Base-by-base conservation (phyloP, 352 stramenopile genomes). In the Pythium vanterpoolii region DNA sequence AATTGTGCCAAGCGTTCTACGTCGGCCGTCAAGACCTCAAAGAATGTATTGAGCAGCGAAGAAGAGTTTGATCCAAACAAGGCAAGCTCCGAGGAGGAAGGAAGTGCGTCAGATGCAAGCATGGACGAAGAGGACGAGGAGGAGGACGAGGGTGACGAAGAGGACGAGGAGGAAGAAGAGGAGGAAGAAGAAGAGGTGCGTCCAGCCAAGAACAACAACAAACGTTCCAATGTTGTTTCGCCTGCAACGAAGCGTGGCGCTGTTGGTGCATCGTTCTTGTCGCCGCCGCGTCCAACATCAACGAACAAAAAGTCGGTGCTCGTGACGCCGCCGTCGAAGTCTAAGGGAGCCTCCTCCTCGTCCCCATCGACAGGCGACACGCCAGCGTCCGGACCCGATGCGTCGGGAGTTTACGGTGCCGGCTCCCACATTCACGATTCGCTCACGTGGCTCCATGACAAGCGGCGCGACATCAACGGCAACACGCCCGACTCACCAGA, bases 361-460 rank as follows among this genome's bases (percentile, higher is more conserved):
- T 63, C 69, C 5, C 57, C 77, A 4, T 58, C 48, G 7, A 36
- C 56, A 3, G 43, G 47, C 18, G 56, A 66, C 2, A 55, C 64
- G 1, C 55, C 43, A 13, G 44, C 71, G 16, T 60, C 70, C 1
- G 79, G 33, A 18, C 52, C 58, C 16, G 27, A 67, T 50, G 49
- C 60, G 4, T 57, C 49, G 4, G 69, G 66, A 1, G 79, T 87
- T 24, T 79, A 77, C 3, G 77, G 84, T 44, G 61, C 79, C 57
- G 81, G 80, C 11, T 85, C 69, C 27, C 83, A 91, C 61, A 83
- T 87, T 30, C 97, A 99, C 69, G 93, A 99, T 69, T 89, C 89
- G 19, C 73, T 98, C 6, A 36, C 72, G 30, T 99, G 96, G 78
- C 73, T 99, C 18, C 74, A 89, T 52, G 70, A 84, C 14, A 80